These are phyloP conservation scores for Paramecium sexaurelia DNA, from an alignment of 73 alveolate species.

Conservation along the genomic window DNA sequence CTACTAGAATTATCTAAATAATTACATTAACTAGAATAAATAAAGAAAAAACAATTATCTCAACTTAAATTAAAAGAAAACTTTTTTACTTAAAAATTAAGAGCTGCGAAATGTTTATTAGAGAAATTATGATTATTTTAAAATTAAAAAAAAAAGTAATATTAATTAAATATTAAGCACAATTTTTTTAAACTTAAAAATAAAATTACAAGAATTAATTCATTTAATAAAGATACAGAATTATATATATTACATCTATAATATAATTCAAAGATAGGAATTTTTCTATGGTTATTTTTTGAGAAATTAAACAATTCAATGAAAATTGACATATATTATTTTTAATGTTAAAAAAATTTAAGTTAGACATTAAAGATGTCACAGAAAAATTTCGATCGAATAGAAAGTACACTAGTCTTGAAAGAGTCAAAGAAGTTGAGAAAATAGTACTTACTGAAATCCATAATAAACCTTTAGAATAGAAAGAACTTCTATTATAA, in stretches of 20 bases:
- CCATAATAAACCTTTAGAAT: not conserved
- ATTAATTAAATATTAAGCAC: not conserved
- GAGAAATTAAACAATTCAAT: too few species aligned
- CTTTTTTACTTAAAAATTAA: not conserved
- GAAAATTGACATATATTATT: not conserved
- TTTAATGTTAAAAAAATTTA: not conserved
- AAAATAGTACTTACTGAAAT: not conserved
- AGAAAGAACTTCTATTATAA: not conserved
- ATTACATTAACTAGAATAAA: not conserved
- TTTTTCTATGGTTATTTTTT: too few species aligned
- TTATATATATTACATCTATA: too few species aligned
- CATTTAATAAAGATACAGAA: too few species aligned
- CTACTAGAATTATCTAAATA: not conserved
- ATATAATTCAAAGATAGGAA: too few species aligned
- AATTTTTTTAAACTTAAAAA: too few species aligned
- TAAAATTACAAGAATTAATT: too few species aligned
- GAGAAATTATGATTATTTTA: not conserved
- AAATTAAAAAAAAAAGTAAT: too few species aligned
- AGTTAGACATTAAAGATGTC: not conserved
- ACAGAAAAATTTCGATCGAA: not conserved
- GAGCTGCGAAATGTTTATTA: not conserved
- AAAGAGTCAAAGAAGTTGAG: not conserved
- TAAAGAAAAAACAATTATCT: not conserved
- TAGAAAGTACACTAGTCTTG: not conserved
- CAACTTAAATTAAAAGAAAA: not conserved